Evolutionary conservation across 306 rosid species (phyloP), one percentile per base, ranked within the genome.

Genomic region (Alnus glutinosa): DNA sequence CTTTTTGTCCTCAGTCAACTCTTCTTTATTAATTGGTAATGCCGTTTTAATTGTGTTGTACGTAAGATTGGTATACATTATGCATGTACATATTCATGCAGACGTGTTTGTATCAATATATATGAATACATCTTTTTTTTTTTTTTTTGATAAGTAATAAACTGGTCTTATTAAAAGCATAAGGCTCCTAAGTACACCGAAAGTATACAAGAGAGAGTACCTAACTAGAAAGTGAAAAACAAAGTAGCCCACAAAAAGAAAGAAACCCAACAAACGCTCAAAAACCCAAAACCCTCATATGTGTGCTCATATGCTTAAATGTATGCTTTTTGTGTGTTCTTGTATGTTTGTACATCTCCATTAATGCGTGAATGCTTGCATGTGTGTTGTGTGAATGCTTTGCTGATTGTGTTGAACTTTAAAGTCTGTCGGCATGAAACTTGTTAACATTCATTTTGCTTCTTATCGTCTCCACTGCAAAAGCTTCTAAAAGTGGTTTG

Each of bases 1-100:
- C 62, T 75, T 83, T 55, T 74, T 61, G 75, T 76, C 55, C 70
- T 81, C 4, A 72, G 71, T 39, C 7, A 39, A 39, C 14, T 63
- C 23, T 1, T 23, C 10, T 36, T 63, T 63, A 34, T 63, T 67
- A 67, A 66, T 37, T 66, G 28, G 30, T 66, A 36, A 37, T 67
- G 7, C 71, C 19, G 15, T 67, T 39, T 67, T 18, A 8, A 8
- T 7, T 16, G 2, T 36, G 46, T 12, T 67, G 15, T 37, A 16
- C 10, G 7, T 13, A 67, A 18, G 3, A 67, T 37, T 39, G 49
- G 7, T 66, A 46, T 67, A 67, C 49, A 67, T 63, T 63, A 63
- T 39, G 71, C 46, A 14, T 13, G 70, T 2, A 63, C 2, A n/a
- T 12, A 15, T 63, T 63, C 9, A 34, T 63, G 46, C 46, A 63